A percentile compares a stretch with the other conserved stretches of the same genome.
phyloP scores from a whole-genome alignment of 1,284 basidiomycete species.

The Chiua sp. region DNA sequence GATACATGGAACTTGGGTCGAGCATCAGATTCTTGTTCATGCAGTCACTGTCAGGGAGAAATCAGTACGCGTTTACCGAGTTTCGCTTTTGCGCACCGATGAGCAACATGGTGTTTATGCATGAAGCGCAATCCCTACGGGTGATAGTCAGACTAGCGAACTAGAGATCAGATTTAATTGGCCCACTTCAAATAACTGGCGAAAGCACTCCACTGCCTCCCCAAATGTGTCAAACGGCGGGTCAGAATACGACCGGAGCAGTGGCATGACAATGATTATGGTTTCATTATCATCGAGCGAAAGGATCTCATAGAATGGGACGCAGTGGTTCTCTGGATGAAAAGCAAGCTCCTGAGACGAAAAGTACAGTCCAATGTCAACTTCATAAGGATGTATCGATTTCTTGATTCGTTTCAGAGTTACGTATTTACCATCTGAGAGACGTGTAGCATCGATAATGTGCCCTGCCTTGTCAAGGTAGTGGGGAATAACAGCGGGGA shows the following conservation, averaged over 20 bases:
- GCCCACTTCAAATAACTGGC: slow-evolving; percentile 43
- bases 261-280: slow-evolving; percentile 26
- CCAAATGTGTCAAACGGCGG: slow-evolving; percentile 38
- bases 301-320: slow-evolving; percentile 20
- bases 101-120: slow-evolving; percentile 30
- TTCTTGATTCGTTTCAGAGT: slow-evolving; percentile 11
- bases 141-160: no score
- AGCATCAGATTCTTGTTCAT: slow-evolving; percentile 41
- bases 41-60: slow-evolving; percentile 14
- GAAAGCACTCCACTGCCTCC: slow-evolving; percentile 39
- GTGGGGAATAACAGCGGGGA: no score
- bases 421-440: slow-evolving; percentile 13
- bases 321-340: slow-evolving; percentile 17
- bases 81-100: slow-evolving; percentile 6
- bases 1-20: slow-evolving; percentile 27
- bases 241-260: slow-evolving; percentile 23
- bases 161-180: no score
- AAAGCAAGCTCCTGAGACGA: background rate
- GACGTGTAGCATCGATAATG: slow-evolving; percentile 15
- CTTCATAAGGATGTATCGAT: slow-evolving; percentile 10
- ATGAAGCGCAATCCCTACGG: slow-evolving; percentile 27
- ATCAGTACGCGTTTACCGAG: no score
- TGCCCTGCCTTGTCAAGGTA: no score
- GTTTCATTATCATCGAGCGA: background rate
- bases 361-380: slow-evolving; percentile 12